phyloP scores from a whole-genome alignment of 495 filamentous ascomycete genomes.

The Trichoderma asperelloides region DNA sequence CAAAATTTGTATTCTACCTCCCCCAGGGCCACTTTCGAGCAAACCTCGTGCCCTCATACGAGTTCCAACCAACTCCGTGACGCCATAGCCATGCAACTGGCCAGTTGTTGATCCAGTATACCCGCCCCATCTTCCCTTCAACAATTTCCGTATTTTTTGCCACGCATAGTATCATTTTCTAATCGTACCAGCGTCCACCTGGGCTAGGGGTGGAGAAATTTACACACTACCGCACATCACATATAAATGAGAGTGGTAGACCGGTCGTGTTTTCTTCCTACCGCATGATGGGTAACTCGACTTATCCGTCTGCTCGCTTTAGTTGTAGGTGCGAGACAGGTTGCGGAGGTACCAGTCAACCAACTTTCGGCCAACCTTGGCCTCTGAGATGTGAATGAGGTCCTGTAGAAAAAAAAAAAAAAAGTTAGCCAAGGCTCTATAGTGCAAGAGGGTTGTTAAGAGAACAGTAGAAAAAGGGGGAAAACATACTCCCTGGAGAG shows the following conservation, averaged over 20 bases:
- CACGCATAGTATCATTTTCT: not conserved
- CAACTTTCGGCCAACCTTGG: conserved; percentile 90
- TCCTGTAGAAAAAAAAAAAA: conserved; percentile 41
- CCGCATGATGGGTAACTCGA: not conserved
- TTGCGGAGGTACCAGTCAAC: conserved; percentile 99
- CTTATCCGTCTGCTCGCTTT: conserved; percentile 11
- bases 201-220: not conserved
- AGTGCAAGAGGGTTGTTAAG: not conserved
- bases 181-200: not conserved
- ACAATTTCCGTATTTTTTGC: not conserved
- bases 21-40: conserved; percentile 5
- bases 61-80: conserved; percentile 13
- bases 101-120: conserved; percentile 9
- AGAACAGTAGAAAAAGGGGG: conserved; percentile 5
- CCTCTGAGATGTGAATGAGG: conserved; percentile 95
- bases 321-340: conserved; percentile 77
- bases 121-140: conserved; percentile 8
- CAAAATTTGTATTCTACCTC: not conserved
- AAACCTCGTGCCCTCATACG: conserved; percentile 6
- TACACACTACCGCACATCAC: too few relatives aligned
- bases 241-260: too few relatives aligned
- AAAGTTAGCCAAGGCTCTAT: conserved; percentile 18
- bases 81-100: conserved; percentile 20
- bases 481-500: conserved; percentile 73
- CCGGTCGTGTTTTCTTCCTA: too few relatives aligned